Evolutionary conservation across 768 basidiomycete species (phyloP), one percentile per base, ranked within the genome.

Genomic region (Terana coerulea): DNA sequence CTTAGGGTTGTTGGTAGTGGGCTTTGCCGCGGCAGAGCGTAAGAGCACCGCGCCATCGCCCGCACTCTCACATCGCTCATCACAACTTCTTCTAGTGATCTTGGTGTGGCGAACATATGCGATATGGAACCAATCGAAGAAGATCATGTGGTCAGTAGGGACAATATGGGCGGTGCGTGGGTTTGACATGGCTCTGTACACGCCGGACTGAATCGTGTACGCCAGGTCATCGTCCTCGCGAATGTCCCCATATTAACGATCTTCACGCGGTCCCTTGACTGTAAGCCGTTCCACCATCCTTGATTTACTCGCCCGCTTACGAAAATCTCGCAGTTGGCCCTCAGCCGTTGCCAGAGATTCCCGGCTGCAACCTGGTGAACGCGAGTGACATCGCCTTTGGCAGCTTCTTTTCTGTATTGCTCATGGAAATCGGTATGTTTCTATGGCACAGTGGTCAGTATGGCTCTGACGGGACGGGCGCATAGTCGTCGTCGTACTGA

Each of bases 301-400:
- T 5, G 17, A 9, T 12, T 3, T 22, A 22, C 4, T 5, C n/a
- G 1, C 24, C 8, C 3, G 6, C 11, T 22, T 35, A 28, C 24
- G 2, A 10, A 7, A 22, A 9, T 36, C n/a, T 12, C 3, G 2
- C 22, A 47, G 47, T 47, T n/a, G 47, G 47, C 3, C 47, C 47
- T 2, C 47, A 21, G 21, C 47, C 47, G 2, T 22, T 47, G 7
- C 31, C 47, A 8, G 7, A 5, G 24, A 47, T 47, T 14, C 33
- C 47, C 9, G 47, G 47, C 11, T 47, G 47, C 25, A 47, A 47
- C 33, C 33, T 47, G 17, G 47, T 47, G 19, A 47, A 26, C 47
- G 47, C 47, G 21, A 37, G 36, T 22, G 25, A 35, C 47, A 47
- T 47, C 47, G 47, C 36, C 12, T 47, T 47, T 22, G 47, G 47